These are phyloP conservation scores for Pseudogymnoascus sp. DNA, from an alignment of 2,329 filamentous ascomycete species.

Conservation along the genomic window DNA sequence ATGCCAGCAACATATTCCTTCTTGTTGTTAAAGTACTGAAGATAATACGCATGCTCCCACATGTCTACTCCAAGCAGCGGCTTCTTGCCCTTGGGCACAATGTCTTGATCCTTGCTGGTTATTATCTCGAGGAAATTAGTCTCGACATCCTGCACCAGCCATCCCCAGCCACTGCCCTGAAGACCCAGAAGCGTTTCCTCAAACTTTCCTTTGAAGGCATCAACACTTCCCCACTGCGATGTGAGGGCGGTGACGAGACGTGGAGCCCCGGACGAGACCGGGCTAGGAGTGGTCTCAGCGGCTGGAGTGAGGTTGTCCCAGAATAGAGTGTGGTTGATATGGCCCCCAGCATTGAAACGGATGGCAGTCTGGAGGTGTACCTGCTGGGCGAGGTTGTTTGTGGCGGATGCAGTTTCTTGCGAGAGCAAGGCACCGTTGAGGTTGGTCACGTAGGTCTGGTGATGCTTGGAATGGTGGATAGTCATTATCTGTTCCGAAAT, in stretches of 20 bases:
- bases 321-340: slow-evolving; percentile 90
- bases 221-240: slow-evolving; percentile 59
- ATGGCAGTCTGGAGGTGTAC: slow-evolving; percentile 62
- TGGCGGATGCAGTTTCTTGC: slow-evolving; percentile 47
- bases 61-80: slow-evolving; percentile 76
- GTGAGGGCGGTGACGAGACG: slow-evolving; percentile 53
- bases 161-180: slow-evolving; percentile 83
- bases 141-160: slow-evolving; percentile 61
- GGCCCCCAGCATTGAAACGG: slow-evolving; percentile 84
- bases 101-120: slow-evolving; percentile 83
- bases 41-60: slow-evolving; percentile 91
- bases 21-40: slow-evolving; percentile 74
- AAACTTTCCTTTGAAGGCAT: slow-evolving; percentile 59
- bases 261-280: slow-evolving; percentile 41
- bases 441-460: slow-evolving; percentile 70
- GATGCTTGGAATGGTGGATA: slow-evolving; percentile 71
- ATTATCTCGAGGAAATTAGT: slow-evolving; percentile 58
- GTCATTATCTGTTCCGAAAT: slow-evolving; percentile 76
- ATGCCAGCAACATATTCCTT: slow-evolving; percentile 67
- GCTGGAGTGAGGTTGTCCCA: slow-evolving; percentile 73
- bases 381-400: slow-evolving; percentile 53
- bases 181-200: slow-evolving; percentile 57
- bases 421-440: slow-evolving; percentile 59
- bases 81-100: slow-evolving; percentile 55
- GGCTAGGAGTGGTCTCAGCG: slow-evolving; percentile 46